Evolutionary conservation across 2,329 filamentous ascomycete genomes (phyloP), one percentile per base, ranked within the genome.

Genomic region (Aaosphaeria arxii): DNA sequence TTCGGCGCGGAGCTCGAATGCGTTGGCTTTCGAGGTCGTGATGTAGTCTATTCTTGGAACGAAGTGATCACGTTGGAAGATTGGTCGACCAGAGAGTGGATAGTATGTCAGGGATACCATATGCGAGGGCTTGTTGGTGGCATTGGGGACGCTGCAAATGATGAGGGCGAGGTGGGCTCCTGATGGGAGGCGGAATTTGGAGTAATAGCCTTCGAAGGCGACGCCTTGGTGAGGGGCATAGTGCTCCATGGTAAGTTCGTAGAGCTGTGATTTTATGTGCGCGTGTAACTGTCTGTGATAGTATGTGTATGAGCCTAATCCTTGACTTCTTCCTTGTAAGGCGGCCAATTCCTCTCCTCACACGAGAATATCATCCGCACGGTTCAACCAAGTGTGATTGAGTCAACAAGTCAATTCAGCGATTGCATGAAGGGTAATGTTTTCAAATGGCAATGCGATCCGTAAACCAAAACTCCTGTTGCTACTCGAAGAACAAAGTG

Each of bases 91-190:
- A 7, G 52, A 47, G 9, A 62, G 47, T 0, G 75, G 74, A 30
- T 77, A 73, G 56, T 78, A 78, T 13, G 74, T 78, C 52, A 79
- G 76, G 6, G 75, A 77, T 9, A 79, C 59, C 66, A 75, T 74
- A 54, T 78, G 68, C 17, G 70, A 56, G 5, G 64, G 67, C 3
- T 64, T 62, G 31, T 66, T 59, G 7, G 47, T 46, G 4, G 74
- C 75, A n/a, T 64, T 59, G n/a, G 68, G 70, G 11, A 78, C 72
- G 38, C 68, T 71, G 59, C 72, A 77, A 29, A 77, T 69, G 40
- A 79, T 73, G 7, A 78, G 52, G 11, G 73, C 71, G 6, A 79
- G 63, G 47, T 76, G 71, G 4, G 69, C 67, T 49, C 75, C 74
- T 4, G 72, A 75, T 11, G 71, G 69, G 5, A 78, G 68, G 45